phyloP scores from a whole-genome alignment of 371 early-diverging fungal species.

The Smittium culicis region DNA sequence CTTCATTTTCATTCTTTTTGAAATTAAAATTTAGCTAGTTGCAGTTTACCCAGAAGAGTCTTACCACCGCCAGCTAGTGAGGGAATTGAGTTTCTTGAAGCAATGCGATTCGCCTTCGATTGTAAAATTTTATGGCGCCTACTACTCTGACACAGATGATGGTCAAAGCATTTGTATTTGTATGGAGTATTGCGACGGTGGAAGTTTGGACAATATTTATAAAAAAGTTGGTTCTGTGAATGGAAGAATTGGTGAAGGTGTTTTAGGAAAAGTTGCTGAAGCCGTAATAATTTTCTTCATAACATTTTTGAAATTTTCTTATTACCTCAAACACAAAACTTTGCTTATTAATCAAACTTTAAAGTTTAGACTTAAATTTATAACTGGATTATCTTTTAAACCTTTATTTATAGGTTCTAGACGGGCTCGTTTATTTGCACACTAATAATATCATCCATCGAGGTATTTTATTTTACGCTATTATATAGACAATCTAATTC shows the following conservation, averaged over 20 bases:
- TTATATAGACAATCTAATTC: not conserved
- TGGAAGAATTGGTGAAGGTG: slow-evolving; percentile 57
- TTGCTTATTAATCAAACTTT: not conserved
- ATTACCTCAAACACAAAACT: not conserved
- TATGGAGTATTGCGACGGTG: slow-evolving; percentile 86
- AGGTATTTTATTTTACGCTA: not conserved
- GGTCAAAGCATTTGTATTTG: slow-evolving; percentile 59
- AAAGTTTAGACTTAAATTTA: not conserved
- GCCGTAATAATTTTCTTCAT: slow-evolving; percentile 21
- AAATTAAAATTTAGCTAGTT: slow-evolving; percentile 15
- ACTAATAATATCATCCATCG: slow-evolving; percentile 74
- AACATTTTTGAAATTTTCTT: not conserved
- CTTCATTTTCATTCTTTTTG: not conserved
- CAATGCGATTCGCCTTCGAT: slow-evolving; percentile 83
- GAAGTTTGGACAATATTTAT: slow-evolving; percentile 66
- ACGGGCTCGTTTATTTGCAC: slow-evolving; percentile 61
- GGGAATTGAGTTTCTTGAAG: slow-evolving; percentile 77
- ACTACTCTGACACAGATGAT: slow-evolving; percentile 67
- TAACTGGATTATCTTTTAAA: not conserved
- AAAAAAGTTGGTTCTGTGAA: slow-evolving; percentile 47
- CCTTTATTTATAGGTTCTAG: slow-evolving; percentile 35
- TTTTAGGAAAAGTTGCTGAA: slow-evolving; percentile 63
- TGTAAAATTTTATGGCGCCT: slow-evolving; percentile 88
- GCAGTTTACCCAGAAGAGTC: slow-evolving; percentile 32
- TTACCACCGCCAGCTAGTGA: slow-evolving; percentile 68